Conservation (phyloP, 1,284 basidiomycete genomes). For the Termitomyces sp. region DNA sequence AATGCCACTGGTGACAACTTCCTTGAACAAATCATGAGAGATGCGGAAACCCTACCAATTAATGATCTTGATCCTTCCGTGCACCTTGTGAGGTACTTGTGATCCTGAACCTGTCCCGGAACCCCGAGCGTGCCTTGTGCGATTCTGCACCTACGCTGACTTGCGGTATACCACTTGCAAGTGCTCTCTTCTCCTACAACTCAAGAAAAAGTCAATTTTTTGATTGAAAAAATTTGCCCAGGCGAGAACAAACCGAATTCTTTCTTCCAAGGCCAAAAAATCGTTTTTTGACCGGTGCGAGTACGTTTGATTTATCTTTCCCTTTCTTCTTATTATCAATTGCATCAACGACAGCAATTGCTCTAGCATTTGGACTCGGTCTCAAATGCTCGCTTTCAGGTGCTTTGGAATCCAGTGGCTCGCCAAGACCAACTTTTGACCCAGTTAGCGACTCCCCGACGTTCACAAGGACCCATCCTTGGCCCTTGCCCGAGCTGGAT, state of each 20-base stretch:
- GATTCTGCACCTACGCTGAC: neutral
- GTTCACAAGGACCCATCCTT: constrained; percentile 66
- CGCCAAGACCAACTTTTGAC: constrained; percentile 3
- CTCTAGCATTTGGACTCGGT: constrained; percentile 49
- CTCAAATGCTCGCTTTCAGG: constrained; percentile 14
- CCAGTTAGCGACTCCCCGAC: constrained; percentile 37
- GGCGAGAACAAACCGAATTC: constrained; percentile 29
- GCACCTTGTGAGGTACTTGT: constrained; percentile 32
- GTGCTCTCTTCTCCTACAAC: neutral
- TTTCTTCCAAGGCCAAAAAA: constrained; percentile 38
- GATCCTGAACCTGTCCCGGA: constrained; percentile 30
- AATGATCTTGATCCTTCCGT: constrained; percentile 29
- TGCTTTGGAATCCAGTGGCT: constrained; percentile 6
- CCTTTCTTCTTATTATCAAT: constrained; percentile 44
- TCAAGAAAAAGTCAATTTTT: neutral
- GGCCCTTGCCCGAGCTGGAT: constrained; percentile 22
- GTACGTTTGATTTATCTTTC: constrained; percentile 25
- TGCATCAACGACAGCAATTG: constrained; percentile 56
- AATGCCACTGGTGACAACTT: neutral
- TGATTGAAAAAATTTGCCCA: neutral
- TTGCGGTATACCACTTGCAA: neutral
- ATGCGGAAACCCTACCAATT: constrained; percentile 12
- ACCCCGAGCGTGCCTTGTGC: constrained; percentile 24
- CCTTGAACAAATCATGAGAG: neutral
- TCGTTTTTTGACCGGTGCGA: constrained; percentile 27